Percentiles rank a stretch among this genome's conserved stretches.
Conservation (phyloP, 306 rosid species). For the Cicer chorassanicum region DNA sequence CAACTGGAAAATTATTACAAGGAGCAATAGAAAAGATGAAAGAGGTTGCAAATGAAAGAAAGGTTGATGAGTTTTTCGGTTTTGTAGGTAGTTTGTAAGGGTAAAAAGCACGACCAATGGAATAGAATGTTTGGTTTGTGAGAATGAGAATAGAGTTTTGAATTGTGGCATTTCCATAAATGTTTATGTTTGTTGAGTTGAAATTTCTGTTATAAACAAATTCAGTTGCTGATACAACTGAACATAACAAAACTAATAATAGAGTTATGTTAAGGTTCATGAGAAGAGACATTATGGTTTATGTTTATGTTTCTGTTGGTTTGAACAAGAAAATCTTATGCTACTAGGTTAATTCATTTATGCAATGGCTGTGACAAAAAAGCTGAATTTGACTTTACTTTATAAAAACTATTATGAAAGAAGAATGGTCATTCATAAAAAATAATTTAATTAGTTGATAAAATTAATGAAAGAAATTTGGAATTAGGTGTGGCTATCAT, state of each 20-base stretch:
- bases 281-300: constrained; percentile 47
- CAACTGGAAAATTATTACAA: constrained; percentile 45
- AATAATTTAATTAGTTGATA: no score
- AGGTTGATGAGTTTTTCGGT: constrained; percentile 41
- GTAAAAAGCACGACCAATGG: constrained; percentile 66
- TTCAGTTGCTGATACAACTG: constrained; percentile 51
- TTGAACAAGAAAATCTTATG: not conserved
- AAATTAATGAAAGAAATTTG: no score
- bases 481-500: no score
- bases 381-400: no score
- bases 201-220: constrained; percentile 67
- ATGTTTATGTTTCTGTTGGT: constrained; percentile 3
- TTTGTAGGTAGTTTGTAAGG: constrained; percentile 57
- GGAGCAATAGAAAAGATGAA: constrained; percentile 72
- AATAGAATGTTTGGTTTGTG: constrained; percentile 59
- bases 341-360: no score
- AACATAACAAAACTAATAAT: constrained; percentile 35
- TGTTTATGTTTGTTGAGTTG: constrained; percentile 56
- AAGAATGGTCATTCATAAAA: no score
- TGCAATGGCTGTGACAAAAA: no score
- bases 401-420: no score
- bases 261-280: not conserved
- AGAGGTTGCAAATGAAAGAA: constrained; percentile 61
- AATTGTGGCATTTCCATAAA: constrained; percentile 60
- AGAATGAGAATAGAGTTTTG: constrained; percentile 55